A percentile compares a stretch with the other conserved stretches of the same genome.
Evolutionary conservation across 2,329 filamentous ascomycete species (phyloP).

Genomic region (Ceratocystiopsis sp.): DNA sequence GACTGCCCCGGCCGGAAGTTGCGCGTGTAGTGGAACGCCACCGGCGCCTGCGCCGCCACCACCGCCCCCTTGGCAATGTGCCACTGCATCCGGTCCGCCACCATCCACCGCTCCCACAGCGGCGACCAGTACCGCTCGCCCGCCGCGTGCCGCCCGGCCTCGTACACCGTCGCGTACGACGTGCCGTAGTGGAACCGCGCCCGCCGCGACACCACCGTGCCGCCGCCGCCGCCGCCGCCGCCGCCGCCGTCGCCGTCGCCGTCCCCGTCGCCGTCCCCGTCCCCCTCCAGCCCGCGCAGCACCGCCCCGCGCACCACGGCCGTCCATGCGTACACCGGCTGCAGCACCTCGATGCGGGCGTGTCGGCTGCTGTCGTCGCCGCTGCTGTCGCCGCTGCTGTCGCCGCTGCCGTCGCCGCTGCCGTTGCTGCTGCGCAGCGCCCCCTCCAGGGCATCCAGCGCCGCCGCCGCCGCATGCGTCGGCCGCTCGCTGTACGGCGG

Average conservation of each 20-base stretch:
- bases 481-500: constrained; percentile 52
- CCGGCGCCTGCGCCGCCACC: constrained; percentile 54
- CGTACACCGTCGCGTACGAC: constrained; percentile 65
- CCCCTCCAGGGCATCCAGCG: not conserved
- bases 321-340: constrained; percentile 69
- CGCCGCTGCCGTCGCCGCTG: not conserved
- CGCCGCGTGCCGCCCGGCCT: constrained; percentile 56
- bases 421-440: not conserved
- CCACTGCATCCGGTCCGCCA: constrained; percentile 72
- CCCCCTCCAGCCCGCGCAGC: constrained; percentile 46
- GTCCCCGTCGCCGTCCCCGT: no score
- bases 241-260: no score
- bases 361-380: no score
- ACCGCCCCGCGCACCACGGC: constrained; percentile 66
- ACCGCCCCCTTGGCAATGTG: constrained; percentile 67
- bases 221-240: constrained; percentile 25
- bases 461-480: constrained; percentile 34
- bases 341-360: constrained; percentile 57
- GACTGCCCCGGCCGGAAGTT: constrained; percentile 70
- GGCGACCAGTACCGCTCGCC: constrained; percentile 65
- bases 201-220: constrained; percentile 60
- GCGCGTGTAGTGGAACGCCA: constrained; percentile 72
- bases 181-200: constrained; percentile 66
- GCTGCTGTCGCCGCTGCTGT: no score
- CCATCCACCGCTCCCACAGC: constrained; percentile 71